Conservation (phyloP, 2,329 filamentous ascomycete genomes). For the Pseudocercospora eumusae region DNA sequence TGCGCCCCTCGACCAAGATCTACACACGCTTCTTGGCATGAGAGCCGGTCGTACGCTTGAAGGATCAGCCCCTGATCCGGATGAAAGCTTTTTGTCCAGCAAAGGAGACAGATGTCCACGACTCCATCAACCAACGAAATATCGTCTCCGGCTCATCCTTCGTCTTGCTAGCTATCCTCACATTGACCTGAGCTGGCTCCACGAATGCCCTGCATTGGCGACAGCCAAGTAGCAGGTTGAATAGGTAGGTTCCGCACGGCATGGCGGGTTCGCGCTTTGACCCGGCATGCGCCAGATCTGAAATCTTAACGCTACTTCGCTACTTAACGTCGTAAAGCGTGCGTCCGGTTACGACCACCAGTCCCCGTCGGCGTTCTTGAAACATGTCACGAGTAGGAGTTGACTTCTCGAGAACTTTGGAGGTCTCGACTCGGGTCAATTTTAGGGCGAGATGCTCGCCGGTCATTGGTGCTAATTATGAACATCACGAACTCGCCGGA, state of each 20-base stretch:
- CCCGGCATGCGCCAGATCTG: constrained; percentile 12
- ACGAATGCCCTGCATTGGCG: constrained; percentile 9
- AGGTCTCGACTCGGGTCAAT: background rate
- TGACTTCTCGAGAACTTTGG: background rate
- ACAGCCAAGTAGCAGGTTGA: background rate
- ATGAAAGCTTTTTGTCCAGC: background rate
- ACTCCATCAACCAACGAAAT: background rate
- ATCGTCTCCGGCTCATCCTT: background rate
- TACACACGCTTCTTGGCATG: background rate
- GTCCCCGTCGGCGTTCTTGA: background rate
- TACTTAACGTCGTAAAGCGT: background rate
- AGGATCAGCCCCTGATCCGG: background rate
- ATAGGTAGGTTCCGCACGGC: background rate
- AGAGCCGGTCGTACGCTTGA: background rate
- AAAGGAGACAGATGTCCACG: background rate
- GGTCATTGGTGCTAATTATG: background rate
- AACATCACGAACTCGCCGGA: background rate
- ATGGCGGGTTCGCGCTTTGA: constrained; percentile 6
- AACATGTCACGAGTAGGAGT: background rate
- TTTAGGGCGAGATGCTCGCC: background rate
- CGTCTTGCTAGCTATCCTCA: too few species aligned
- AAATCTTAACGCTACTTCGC: constrained; percentile 13
- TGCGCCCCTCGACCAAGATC: constrained; percentile 2
- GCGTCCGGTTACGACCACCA: background rate
- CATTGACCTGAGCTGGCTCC: too few species aligned